phyloP scores from a whole-genome alignment of 352 stramenopile species.

The Lagenidium giganteum region DNA sequence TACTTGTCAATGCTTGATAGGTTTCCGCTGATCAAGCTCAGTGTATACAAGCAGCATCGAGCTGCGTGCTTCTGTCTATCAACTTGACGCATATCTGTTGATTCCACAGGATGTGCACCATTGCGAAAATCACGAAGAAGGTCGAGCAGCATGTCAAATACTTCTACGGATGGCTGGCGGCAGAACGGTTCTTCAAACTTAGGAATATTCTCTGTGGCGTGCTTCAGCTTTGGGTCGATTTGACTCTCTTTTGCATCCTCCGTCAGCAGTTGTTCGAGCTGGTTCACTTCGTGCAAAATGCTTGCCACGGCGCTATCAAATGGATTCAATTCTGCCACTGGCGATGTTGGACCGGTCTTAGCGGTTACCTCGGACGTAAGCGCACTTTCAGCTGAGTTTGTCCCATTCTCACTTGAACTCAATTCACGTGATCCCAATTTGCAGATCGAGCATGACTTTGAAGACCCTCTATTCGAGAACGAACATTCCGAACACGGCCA shows the following conservation, averaged over 20 bases:
- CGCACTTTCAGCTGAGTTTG: background rate
- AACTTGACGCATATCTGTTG: slow-evolving; percentile 27
- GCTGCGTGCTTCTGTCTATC: no score
- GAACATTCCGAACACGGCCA: slow-evolving; percentile 63
- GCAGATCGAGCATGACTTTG: slow-evolving; percentile 48
- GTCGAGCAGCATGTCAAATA: slow-evolving; percentile 47
- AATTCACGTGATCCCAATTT: slow-evolving; percentile 20
- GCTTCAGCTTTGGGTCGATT: no score
- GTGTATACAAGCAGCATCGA: slow-evolving; percentile 1
- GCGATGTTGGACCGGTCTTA: no score
- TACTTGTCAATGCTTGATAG: slow-evolving; percentile 54
- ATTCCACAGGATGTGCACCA: no score
- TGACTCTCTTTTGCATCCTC: no score
- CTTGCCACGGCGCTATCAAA: no score
- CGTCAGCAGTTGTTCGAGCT: no score
- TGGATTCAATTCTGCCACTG: no score
- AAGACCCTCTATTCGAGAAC: slow-evolving; percentile 64
- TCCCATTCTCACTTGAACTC: background rate
- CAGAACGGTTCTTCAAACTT: slow-evolving; percentile 78
- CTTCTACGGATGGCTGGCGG: slow-evolving; percentile 50
- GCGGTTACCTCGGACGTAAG: background rate
- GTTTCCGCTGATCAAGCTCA: slow-evolving; percentile 64
- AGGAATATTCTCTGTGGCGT: slow-evolving; percentile 1
- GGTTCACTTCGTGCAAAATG: no score
- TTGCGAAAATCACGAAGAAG: slow-evolving; percentile 16